Percentiles rank a stretch among this genome's conserved stretches.
phyloP scores from a whole-genome alignment of 495 filamentous ascomycete species.

The Aspergillus avenaceus region DNA sequence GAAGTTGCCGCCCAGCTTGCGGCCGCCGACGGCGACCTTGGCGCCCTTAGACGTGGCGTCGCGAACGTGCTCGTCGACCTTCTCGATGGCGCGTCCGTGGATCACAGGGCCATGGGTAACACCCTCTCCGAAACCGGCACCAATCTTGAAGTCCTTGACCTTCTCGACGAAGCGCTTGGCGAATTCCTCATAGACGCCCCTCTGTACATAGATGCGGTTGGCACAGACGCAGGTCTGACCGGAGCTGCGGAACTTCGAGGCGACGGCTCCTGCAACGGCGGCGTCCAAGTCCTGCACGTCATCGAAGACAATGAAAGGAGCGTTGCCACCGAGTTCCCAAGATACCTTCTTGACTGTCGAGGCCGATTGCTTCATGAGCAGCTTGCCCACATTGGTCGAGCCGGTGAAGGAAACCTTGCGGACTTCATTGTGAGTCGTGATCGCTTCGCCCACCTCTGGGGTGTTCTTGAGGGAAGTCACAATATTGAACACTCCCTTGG shows the following conservation, averaged over 20 bases:
- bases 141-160: constrained; percentile 73
- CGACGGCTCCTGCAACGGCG: constrained; percentile 70
- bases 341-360: constrained; percentile 81
- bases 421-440: constrained; percentile 68
- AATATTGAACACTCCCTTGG: constrained; percentile 80
- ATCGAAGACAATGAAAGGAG: constrained; percentile 91
- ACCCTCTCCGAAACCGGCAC: constrained; percentile 65
- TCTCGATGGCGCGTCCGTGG: constrained; percentile 66
- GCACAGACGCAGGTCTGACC: constrained; percentile 92
- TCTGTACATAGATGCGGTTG: constrained; percentile 81
- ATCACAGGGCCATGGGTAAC: constrained; percentile 82
- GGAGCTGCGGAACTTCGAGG: constrained; percentile 79
- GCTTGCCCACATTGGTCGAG: constrained; percentile 78
- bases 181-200: constrained; percentile 75
- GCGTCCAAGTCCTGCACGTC: constrained; percentile 73
- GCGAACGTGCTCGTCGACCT: constrained; percentile 72
- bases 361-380: constrained; percentile 80
- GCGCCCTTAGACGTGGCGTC: constrained; percentile 75
- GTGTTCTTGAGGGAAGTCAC: constrained; percentile 71
- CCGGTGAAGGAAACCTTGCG: constrained; percentile 90
- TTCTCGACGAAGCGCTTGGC: constrained; percentile 64
- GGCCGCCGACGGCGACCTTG: constrained; percentile 65
- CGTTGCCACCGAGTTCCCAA: constrained; percentile 87
- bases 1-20: constrained; percentile 70
- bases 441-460: constrained; percentile 62